Conservation (phyloP, 345 rosid species). For the Citrus mangshanensis region DNA sequence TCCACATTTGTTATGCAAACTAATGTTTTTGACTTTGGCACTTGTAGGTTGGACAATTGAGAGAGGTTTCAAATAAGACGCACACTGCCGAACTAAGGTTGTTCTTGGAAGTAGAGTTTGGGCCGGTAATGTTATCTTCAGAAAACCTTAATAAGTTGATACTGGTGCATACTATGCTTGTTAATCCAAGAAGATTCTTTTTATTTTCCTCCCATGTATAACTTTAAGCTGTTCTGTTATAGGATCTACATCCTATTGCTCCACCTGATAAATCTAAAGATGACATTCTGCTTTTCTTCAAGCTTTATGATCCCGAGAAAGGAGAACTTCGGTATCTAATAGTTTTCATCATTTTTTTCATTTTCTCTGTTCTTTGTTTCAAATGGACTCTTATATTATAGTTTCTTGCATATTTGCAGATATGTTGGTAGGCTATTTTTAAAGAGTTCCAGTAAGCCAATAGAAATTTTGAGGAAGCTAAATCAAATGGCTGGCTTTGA, state of each 20-base stretch:
- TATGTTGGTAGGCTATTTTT: conserved; percentile 84
- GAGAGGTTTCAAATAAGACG: conserved; percentile 75
- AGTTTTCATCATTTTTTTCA: neutral
- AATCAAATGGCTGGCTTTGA: conserved; percentile 92
- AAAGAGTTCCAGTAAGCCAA: conserved; percentile 72
- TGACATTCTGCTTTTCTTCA: conserved; percentile 86
- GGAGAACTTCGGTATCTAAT: conserved; percentile 66
- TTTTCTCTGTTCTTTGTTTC: conserved; percentile 1
- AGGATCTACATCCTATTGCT: conserved; percentile 72
- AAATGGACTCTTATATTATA: conserved; percentile 16
- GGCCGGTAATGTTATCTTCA: conserved; percentile 48
- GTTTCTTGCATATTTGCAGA: conserved; percentile 40
- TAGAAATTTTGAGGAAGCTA: conserved; percentile 65
- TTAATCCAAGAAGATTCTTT: neutral
- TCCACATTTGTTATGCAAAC: neutral
- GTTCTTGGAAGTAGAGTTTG: conserved; percentile 84
- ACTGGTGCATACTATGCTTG: neutral
- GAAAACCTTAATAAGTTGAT: conserved; percentile 4
- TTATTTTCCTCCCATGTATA: neutral
- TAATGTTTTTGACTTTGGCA: conserved; percentile 9
- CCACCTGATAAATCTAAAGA: conserved; percentile 67
- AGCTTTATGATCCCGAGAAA: conserved; percentile 81
- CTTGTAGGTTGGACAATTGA: conserved; percentile 85
- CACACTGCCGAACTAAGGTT: conserved; percentile 79
- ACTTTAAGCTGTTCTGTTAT: conserved; percentile 10